A percentile compares a stretch with the other conserved stretches of the same genome.
Evolutionary conservation across 768 basidiomycete genomes (phyloP).

Genomic region (Boletales sp.): DNA sequence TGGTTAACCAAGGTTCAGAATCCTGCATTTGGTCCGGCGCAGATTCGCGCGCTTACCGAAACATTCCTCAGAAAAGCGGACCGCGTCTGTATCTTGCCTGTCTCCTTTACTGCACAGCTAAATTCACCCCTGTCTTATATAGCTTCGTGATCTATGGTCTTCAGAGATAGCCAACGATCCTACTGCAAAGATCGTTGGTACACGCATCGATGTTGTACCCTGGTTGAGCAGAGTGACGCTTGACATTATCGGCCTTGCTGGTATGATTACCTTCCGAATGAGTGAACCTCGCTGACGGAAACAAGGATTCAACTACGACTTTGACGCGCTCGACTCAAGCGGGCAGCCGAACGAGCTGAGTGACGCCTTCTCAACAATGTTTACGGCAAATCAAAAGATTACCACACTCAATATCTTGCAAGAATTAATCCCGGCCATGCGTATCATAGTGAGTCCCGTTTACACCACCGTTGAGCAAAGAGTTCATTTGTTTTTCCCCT

Average conservation of each 20-base stretch:
- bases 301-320: conserved; percentile 38
- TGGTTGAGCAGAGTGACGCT: conserved; percentile 37
- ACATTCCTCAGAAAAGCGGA: conserved; percentile 56
- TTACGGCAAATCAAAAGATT: conserved; percentile 11
- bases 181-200: conserved; percentile 9
- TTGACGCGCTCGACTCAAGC: conserved; percentile 28
- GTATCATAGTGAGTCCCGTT: conserved; percentile 34
- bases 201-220: conserved; percentile 29
- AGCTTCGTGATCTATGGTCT: conserved; percentile 52
- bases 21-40: conserved; percentile 60
- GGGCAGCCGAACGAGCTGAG: conserved; percentile 29
- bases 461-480: neutral
- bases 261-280: conserved; percentile 10
- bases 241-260: conserved; percentile 42
- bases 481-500: neutral
- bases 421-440: conserved; percentile 34
- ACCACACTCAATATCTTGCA: conserved; percentile 31
- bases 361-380: conserved; percentile 32
- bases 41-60: conserved; percentile 53
- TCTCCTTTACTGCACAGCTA: neutral
- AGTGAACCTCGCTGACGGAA: neutral
- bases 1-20: conserved; percentile 37
- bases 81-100: conserved; percentile 32
- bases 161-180: conserved; percentile 30
- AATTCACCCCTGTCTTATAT: too few species aligned